Conservation (phyloP, 108 stramenopile genomes). For the Cylindrotheca closterium region DNA sequence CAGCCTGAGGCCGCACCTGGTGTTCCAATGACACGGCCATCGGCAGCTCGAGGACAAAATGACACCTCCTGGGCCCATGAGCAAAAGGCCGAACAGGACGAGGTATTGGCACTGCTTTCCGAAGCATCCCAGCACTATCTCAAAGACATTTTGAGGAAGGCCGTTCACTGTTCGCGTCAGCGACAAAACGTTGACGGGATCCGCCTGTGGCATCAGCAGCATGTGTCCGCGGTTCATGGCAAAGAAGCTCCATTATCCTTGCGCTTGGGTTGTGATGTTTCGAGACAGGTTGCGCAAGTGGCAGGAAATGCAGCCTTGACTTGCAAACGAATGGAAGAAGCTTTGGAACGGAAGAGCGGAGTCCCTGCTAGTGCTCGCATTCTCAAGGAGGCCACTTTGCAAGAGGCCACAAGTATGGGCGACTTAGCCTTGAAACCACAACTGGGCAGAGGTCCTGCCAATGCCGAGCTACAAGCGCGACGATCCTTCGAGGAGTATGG, state of each 20-base stretch:
- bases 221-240: conserved; percentile 18
- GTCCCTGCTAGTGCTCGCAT: conserved; percentile 25
- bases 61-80: conserved; percentile 66
- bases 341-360: conserved; percentile 57
- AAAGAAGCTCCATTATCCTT: conserved; percentile 52
- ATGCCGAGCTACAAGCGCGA: conserved; percentile 68
- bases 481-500: conserved; percentile 75
- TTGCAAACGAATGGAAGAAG: conserved; percentile 82
- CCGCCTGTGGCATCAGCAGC: conserved; percentile 76
- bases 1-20: conserved; percentile 38
- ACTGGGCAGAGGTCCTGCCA: conserved; percentile 51
- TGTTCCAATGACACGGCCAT: conserved; percentile 21
- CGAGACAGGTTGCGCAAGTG: conserved; percentile 68
- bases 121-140: conserved; percentile 72
- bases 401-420: conserved; percentile 59
- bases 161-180: conserved; percentile 65
- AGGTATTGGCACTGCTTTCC: conserved; percentile 62
- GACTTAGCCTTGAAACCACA: conserved; percentile 59
- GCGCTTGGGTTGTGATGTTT: conserved; percentile 78
- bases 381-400: conserved; percentile 21
- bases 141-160: conserved; percentile 62
- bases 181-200: conserved; percentile 83
- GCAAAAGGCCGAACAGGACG: conserved; percentile 68
- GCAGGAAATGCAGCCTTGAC: conserved; percentile 82
- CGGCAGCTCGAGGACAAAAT: neutral